phyloP scores from a whole-genome alignment of 2,329 filamentous ascomycete species.

The Pseudogymnoascus sp. region DNA sequence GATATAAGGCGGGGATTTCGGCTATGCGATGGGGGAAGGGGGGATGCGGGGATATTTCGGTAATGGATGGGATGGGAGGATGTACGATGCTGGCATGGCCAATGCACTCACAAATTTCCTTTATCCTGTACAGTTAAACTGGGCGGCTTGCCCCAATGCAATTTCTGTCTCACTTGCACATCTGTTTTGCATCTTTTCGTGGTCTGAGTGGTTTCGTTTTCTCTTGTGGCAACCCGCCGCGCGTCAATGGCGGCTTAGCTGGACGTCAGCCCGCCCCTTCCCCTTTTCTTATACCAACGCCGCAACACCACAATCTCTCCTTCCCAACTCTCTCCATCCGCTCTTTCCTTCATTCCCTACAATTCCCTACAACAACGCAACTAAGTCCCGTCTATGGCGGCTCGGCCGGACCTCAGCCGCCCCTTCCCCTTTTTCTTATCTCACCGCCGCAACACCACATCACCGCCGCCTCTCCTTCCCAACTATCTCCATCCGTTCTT shows the following conservation, averaged over 20 bases:
- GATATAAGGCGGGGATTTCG: neutral
- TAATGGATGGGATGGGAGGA: neutral
- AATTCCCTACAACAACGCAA: too few relatives aligned
- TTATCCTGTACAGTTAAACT: neutral
- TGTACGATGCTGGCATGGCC: neutral
- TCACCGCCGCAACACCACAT: neutral
- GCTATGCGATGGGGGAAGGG: neutral
- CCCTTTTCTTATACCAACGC: neutral
- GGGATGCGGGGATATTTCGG: neutral
- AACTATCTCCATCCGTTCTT: neutral
- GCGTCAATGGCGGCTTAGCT: neutral
- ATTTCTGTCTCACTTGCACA: neutral
- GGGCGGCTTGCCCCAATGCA: neutral
- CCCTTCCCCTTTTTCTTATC: neutral
- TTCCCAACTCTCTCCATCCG: neutral
- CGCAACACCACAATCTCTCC: neutral
- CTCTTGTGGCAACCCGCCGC: neutral
- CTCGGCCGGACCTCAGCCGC: neutral
- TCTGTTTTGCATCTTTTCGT: neutral
- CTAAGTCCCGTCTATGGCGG: neutral
- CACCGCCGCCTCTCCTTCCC: neutral
- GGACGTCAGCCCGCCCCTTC: neutral
- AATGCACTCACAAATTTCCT: neutral
- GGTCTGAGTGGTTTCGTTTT: neutral
- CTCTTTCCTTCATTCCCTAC: neutral